Conservation (phyloP, 2,329 filamentous ascomycete species). For the Calonectria crousiana region DNA sequence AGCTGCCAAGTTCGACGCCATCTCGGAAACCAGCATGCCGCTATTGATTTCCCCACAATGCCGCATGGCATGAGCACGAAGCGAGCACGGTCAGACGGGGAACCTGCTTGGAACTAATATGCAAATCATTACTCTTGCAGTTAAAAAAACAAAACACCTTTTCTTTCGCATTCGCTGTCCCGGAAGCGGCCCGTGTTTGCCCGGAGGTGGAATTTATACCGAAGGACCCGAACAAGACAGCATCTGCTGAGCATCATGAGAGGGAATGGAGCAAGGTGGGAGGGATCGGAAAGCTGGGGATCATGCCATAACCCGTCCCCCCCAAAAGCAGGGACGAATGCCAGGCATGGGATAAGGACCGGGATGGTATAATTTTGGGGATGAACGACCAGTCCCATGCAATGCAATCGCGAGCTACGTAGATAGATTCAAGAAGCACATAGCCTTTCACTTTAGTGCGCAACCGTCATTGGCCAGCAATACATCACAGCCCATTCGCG, state of each 20-base stretch:
- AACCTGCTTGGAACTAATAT: slow-evolving; percentile 20
- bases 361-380: slow-evolving; percentile 24
- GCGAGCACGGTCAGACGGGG: slow-evolving; percentile 1
- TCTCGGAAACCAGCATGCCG: neutral
- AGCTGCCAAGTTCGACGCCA: neutral
- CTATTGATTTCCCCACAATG: neutral
- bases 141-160: too few species aligned
- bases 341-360: slow-evolving; percentile 11
- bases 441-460: neutral
- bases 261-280: neutral
- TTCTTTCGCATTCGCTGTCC: slow-evolving; percentile 9
- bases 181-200: slow-evolving; percentile 7
- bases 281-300: neutral
- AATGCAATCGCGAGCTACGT: slow-evolving; percentile 28
- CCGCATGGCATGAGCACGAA: slow-evolving; percentile 11
- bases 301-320: slow-evolving; percentile 2
- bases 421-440: slow-evolving; percentile 25
- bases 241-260: neutral
- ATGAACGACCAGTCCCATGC: slow-evolving; percentile 31
- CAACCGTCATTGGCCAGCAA: slow-evolving; percentile 21
- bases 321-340: slow-evolving; percentile 16
- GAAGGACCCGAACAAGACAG: neutral
- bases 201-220: neutral
- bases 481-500: neutral
- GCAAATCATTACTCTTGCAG: slow-evolving; percentile 14